Conservation (phyloP, 1,284 basidiomycete genomes). For the Malassezia vespertilionis region DNA sequence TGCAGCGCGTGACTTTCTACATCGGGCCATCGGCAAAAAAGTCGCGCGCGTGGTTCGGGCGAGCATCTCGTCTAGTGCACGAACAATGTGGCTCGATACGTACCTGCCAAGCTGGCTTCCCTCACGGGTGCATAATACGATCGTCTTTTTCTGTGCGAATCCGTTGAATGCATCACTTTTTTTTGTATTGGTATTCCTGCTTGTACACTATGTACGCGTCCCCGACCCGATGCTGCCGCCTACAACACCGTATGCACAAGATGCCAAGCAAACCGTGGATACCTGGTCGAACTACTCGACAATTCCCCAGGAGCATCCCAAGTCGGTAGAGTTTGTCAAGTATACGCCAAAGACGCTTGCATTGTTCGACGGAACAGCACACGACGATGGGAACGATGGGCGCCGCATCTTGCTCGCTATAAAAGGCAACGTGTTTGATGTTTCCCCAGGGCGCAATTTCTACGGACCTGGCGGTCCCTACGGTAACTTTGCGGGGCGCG, state of each 20-base stretch:
- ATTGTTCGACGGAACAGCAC: slow-evolving; percentile 34
- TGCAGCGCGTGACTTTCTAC: no score
- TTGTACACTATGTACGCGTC: not conserved
- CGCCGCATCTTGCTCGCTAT: slow-evolving; percentile 73
- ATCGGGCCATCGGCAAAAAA: no score
- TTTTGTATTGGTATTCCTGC: not conserved
- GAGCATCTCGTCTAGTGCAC: no score
- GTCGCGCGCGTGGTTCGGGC: no score
- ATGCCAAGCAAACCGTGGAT: not conserved
- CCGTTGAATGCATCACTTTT: slow-evolving; percentile 7
- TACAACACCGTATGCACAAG: not conserved
- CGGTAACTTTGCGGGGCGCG: slow-evolving; percentile 87
- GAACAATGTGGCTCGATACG: no score
- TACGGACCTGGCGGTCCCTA: slow-evolving; percentile 92
- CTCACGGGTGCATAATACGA: no score
- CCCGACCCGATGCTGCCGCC: not conserved
- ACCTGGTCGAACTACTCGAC: slow-evolving; percentile 22
- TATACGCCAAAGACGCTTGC: slow-evolving; percentile 44
- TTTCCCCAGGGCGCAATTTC: slow-evolving; percentile 72
- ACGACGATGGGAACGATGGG: slow-evolving; percentile 7
- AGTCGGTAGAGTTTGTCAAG: slow-evolving; percentile 28
- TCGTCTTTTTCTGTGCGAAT: slow-evolving; percentile 1
- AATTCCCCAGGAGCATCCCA: slow-evolving; percentile 31
- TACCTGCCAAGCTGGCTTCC: no score
- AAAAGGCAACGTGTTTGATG: slow-evolving; percentile 77